Conservation (phyloP, 768 basidiomycete genomes). For the Gymnopilus dilepis region DNA sequence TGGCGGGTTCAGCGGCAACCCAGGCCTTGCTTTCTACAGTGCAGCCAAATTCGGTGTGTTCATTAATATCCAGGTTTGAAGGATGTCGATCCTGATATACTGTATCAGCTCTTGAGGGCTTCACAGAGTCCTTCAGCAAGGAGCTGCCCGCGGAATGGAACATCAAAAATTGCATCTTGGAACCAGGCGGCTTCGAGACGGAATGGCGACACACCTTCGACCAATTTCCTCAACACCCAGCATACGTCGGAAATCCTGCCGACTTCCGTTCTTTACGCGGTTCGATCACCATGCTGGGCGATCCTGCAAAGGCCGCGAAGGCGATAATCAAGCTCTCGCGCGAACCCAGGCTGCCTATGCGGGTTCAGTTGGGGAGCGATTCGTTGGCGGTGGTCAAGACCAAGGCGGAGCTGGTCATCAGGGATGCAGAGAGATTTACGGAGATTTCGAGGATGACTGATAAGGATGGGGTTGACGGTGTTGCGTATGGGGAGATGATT, state of each 20-base stretch:
- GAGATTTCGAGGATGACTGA: constrained; percentile 17
- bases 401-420: constrained; percentile 10
- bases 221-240: constrained; percentile 14
- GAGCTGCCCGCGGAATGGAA: constrained; percentile 24
- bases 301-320: constrained; percentile 18
- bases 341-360: constrained; percentile 14
- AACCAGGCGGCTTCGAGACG: constrained; percentile 24
- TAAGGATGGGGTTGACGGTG: constrained; percentile 12
- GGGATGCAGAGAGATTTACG: constrained; percentile 11
- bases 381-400: constrained; percentile 16
- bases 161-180: constrained; percentile 20
- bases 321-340: constrained; percentile 18
- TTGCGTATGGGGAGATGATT: constrained; percentile 11
- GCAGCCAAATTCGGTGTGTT: constrained; percentile 42
- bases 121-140: constrained; percentile 22
- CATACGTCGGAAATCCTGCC: constrained; percentile 12
- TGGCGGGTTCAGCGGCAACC: constrained; percentile 38
- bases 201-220: constrained; percentile 6
- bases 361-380: constrained; percentile 21
- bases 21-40: constrained; percentile 36
- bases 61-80: too few species aligned
- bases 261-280: constrained; percentile 13
- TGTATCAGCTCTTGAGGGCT: constrained; percentile 22
- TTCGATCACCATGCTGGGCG: constrained; percentile 11
- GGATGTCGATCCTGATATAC: background rate